Conservation (phyloP, 805 yeast species). For the Saccharomyces jurei region DNA sequence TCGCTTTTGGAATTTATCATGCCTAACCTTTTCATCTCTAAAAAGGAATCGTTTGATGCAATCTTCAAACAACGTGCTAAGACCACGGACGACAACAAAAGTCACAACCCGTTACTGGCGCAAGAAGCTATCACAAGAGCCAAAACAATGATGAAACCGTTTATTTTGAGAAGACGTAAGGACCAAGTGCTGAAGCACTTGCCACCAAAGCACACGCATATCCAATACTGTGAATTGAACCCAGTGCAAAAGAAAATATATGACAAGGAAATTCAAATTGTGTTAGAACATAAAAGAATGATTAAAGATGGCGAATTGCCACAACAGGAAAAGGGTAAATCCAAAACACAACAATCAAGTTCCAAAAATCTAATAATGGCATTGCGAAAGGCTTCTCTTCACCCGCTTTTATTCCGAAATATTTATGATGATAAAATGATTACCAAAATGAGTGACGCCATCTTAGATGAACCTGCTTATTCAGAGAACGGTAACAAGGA, state of each 20-base stretch:
- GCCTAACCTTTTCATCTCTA: slow-evolving; percentile 73
- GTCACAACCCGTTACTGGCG: slow-evolving; percentile 73
- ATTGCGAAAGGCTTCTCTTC: slow-evolving; percentile 85
- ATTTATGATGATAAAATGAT: slow-evolving; percentile 50
- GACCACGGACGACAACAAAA: slow-evolving; percentile 45
- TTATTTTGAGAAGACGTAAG: slow-evolving; percentile 85
- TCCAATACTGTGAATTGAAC: slow-evolving; percentile 59
- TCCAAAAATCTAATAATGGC: slow-evolving; percentile 73
- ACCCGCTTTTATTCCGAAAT: slow-evolving; percentile 76
- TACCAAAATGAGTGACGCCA: slow-evolving; percentile 61
- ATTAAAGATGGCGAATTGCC: slow-evolving; percentile 16
- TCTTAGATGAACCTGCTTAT: slow-evolving; percentile 76
- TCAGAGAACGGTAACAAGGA: slow-evolving; percentile 58
- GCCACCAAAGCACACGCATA: slow-evolving; percentile 63
- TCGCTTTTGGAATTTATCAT: slow-evolving; percentile 85
- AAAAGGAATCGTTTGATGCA: slow-evolving; percentile 70
- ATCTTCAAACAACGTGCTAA: slow-evolving; percentile 83
- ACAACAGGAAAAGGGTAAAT: slow-evolving; percentile 22
- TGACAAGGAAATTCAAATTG: slow-evolving; percentile 43
- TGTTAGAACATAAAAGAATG: slow-evolving; percentile 30
- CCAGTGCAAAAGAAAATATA: slow-evolving; percentile 51
- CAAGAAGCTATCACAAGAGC: slow-evolving; percentile 90
- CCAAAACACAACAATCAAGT: slow-evolving; percentile 30
- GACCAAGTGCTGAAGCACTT: slow-evolving; percentile 84
- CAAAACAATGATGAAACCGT: slow-evolving; percentile 97